Conservation (phyloP, 768 basidiomycete genomes). For the Mrakia hoshinonis region DNA sequence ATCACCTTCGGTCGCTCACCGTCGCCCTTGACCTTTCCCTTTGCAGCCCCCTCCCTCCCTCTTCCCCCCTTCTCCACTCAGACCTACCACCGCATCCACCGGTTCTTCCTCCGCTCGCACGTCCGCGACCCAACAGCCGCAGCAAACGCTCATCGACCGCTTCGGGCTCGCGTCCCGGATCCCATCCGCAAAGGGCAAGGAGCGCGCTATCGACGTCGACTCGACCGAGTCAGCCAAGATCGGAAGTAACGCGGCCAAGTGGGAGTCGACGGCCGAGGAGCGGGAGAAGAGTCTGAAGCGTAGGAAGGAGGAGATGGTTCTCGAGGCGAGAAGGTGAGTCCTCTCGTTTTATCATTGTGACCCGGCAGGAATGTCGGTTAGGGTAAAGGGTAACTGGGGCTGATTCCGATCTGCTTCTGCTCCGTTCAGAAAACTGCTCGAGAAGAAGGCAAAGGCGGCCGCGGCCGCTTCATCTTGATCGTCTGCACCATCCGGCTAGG, state of each 20-base stretch:
- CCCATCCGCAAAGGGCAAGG: constrained; percentile 24
- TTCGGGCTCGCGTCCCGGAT: constrained; percentile 14
- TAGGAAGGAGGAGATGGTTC: constrained; percentile 40
- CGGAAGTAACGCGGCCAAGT: constrained; percentile 30
- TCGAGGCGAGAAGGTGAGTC: constrained; percentile 40
- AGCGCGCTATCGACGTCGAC: constrained; percentile 8
- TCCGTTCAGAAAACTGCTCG: constrained; percentile 14
- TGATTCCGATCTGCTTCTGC: background rate
- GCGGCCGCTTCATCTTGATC: background rate
- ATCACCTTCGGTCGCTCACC: background rate
- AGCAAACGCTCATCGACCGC: constrained; percentile 21
- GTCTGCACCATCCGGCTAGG: too few relatives aligned
- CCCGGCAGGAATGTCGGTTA: background rate
- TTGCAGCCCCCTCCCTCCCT: constrained; percentile 11
- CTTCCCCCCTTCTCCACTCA: background rate
- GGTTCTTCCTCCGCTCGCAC: background rate
- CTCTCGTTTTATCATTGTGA: background rate
- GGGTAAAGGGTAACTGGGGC: background rate
- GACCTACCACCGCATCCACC: background rate
- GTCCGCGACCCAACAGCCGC: background rate
- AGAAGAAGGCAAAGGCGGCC: constrained; percentile 4
- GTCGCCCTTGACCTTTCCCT: background rate
- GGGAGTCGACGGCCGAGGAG: constrained; percentile 37
- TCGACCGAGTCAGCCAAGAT: background rate
- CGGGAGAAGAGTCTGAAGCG: constrained; percentile 36